Evolutionary conservation across 306 rosid species (phyloP).

Genomic region (Pterocarpus santalinus): DNA sequence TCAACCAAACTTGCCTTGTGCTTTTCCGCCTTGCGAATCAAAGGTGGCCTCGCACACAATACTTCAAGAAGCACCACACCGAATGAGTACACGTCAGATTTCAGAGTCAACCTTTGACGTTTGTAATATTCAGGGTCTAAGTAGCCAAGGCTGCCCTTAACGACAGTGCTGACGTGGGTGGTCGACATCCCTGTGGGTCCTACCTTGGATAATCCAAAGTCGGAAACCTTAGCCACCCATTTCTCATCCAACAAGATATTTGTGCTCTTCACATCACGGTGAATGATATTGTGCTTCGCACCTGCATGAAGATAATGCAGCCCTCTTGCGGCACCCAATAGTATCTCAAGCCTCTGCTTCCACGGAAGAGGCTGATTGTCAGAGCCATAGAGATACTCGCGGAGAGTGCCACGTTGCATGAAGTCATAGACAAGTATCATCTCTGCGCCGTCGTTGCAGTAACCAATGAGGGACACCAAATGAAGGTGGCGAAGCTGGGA

Average conservation of each 20-base stretch:
- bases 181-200: constrained; percentile 28
- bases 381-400: constrained; percentile 44
- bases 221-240: constrained; percentile 49
- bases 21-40: neutral
- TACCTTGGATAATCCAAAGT: constrained; percentile 52
- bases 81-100: constrained; percentile 60
- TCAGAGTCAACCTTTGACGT: constrained; percentile 40
- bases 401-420: constrained; percentile 52
- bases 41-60: constrained; percentile 44
- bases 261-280: constrained; percentile 53
- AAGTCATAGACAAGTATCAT: constrained; percentile 50
- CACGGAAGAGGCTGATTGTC: constrained; percentile 20
- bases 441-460: constrained; percentile 40
- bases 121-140: constrained; percentile 35
- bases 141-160: constrained; percentile 28
- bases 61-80: constrained; percentile 61
- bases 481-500: constrained; percentile 46
- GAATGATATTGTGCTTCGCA: constrained; percentile 44
- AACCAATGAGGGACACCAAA: constrained; percentile 44
- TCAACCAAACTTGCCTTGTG: constrained; percentile 37
- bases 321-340: constrained; percentile 51
- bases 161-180: constrained; percentile 1
- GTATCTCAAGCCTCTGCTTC: constrained; percentile 50
- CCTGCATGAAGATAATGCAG: constrained; percentile 54
- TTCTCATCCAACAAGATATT: constrained; percentile 58